phyloP scores from a whole-genome alignment of 495 filamentous ascomycete genomes.

The Xylaria flabelliformis region DNA sequence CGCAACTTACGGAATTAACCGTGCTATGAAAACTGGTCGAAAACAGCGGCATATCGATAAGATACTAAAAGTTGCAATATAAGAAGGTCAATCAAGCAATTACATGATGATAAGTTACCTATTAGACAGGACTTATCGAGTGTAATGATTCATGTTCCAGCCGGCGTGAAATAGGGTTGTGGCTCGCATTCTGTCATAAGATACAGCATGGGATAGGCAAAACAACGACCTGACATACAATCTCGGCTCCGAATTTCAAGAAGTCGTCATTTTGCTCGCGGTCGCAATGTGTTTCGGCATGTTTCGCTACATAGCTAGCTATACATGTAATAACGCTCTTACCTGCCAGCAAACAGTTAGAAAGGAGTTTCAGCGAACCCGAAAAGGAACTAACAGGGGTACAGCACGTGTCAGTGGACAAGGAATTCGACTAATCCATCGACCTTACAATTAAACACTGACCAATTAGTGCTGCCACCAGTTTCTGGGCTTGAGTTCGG shows the following conservation, averaged over 20 bases:
- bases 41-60: not conserved
- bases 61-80: not conserved
- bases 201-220: not conserved
- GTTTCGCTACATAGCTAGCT: not conserved
- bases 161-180: not conserved
- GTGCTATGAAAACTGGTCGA: not conserved
- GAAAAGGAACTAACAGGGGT: not conserved
- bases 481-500: not conserved
- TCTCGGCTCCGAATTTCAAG: not conserved
- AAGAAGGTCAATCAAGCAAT: not conserved
- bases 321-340: not conserved
- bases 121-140: not conserved
- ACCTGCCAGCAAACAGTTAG: not conserved
- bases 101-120: not conserved
- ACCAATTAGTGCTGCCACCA: not conserved
- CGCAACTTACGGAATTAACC: not conserved
- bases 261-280: not conserved
- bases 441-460: not conserved
- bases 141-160: not conserved
- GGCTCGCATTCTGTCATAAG: not conserved
- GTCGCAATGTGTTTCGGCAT: not conserved
- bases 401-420: not conserved
- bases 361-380: constrained; percentile 5
- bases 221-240: not conserved
- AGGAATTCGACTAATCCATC: constrained; percentile 2